Conservation (phyloP, 1,284 basidiomycete species). For the Boletus smithii region DNA sequence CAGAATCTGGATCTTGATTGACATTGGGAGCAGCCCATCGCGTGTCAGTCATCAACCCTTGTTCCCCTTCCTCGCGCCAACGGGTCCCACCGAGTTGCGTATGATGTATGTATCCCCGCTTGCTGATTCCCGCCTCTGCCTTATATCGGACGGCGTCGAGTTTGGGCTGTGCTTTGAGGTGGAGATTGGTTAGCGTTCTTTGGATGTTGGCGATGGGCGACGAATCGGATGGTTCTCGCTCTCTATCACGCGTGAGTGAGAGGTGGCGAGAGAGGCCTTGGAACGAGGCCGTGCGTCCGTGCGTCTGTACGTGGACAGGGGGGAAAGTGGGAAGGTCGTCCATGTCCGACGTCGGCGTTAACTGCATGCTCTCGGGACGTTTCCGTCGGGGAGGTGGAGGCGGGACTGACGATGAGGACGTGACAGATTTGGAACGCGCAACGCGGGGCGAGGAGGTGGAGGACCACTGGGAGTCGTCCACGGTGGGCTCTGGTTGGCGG, state of each 20-base stretch:
- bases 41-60: slow-evolving; percentile 36
- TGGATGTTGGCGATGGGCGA: slow-evolving; percentile 43
- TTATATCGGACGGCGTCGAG: slow-evolving; percentile 62
- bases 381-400: slow-evolving; percentile 44
- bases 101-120: slow-evolving; percentile 52
- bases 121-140: slow-evolving; percentile 62
- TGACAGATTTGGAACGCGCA: slow-evolving; percentile 53
- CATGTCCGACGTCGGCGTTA: slow-evolving; percentile 34
- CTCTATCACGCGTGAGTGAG: slow-evolving; percentile 31
- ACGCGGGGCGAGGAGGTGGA: slow-evolving; percentile 39
- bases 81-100: slow-evolving; percentile 22
- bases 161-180: slow-evolving; percentile 44
- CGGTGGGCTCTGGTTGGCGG: slow-evolving; percentile 38
- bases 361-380: slow-evolving; percentile 63
- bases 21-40: slow-evolving; percentile 23
- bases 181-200: slow-evolving; percentile 45
- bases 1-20: slow-evolving; percentile 23
- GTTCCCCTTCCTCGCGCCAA: slow-evolving; percentile 31
- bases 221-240: slow-evolving; percentile 13
- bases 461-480: slow-evolving; percentile 29
- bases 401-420: slow-evolving; percentile 42
- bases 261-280: slow-evolving; percentile 40
- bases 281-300: slow-evolving; percentile 20
- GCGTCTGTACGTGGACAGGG: slow-evolving; percentile 6
- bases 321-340: slow-evolving; percentile 11